Evolutionary conservation across 306 rosid genomes (phyloP).

Genomic region (Crotalaria pallida): DNA sequence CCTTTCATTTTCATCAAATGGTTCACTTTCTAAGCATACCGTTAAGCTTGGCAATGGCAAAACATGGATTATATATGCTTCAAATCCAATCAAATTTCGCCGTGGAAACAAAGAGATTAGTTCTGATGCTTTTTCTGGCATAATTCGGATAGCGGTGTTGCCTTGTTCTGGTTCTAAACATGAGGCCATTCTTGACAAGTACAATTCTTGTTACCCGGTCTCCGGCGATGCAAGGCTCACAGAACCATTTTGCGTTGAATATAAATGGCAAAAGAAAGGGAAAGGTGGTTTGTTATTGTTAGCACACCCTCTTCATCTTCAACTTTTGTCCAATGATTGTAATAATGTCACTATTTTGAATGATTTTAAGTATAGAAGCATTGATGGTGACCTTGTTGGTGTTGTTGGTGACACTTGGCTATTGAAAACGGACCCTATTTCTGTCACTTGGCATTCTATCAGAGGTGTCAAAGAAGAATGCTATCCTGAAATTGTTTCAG

Average conservation of each 20-base stretch:
- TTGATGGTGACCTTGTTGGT: slow-evolving; percentile 53
- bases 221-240: slow-evolving; percentile 49
- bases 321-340: neutral
- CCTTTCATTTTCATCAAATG: slow-evolving; percentile 31
- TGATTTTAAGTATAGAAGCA: neutral
- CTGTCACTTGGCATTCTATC: neutral
- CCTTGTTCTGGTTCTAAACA: slow-evolving; percentile 32
- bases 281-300: slow-evolving; percentile 15
- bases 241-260: slow-evolving; percentile 25
- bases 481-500: slow-evolving; percentile 35
- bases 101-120: slow-evolving; percentile 22
- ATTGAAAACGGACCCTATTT: neutral
- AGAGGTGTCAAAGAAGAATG: slow-evolving; percentile 31
- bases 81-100: slow-evolving; percentile 40
- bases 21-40: slow-evolving; percentile 40
- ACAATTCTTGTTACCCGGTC: slow-evolving; percentile 61
- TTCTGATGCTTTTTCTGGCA: slow-evolving; percentile 48
- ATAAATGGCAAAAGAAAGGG: slow-evolving; percentile 14
- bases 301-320: no score
- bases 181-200: slow-evolving; percentile 43
- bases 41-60: slow-evolving; percentile 52
- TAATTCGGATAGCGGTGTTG: slow-evolving; percentile 44
- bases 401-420: neutral
- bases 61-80: slow-evolving; percentile 65
- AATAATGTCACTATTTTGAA: neutral